Percentiles rank a stretch among this genome's conserved stretches.
phyloP scores from a whole-genome alignment of 2,329 filamentous ascomycete species.

The Ramularia endophylla region DNA sequence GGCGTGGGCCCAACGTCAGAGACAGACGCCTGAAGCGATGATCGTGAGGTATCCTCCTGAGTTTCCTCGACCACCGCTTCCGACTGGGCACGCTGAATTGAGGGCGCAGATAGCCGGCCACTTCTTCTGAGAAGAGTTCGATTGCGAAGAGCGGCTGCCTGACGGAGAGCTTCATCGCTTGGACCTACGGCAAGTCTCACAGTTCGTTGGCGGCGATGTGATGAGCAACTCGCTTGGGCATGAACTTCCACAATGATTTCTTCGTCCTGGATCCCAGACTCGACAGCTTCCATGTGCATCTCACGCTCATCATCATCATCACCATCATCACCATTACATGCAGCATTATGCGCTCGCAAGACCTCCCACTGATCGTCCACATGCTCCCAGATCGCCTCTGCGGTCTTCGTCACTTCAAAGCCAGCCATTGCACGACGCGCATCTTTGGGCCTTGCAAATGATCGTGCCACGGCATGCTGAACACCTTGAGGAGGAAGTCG shows the following conservation, averaged over 20 bases:
- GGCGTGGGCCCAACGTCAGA: conserved; percentile 18
- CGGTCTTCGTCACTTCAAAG: conserved; percentile 3
- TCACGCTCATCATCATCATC: background rate
- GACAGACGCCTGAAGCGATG: conserved; percentile 3
- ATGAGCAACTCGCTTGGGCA: conserved; percentile 15
- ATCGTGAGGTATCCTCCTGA: conserved; percentile 3
- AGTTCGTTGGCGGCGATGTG: conserved; percentile 9
- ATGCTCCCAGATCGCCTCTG: conserved; percentile 5
- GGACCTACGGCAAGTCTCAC: conserved; percentile 11
- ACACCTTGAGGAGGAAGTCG: conserved; percentile 23
- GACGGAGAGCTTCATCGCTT: conserved; percentile 16
- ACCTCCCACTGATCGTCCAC: conserved; percentile 14
- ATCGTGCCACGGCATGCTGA: conserved; percentile 6
- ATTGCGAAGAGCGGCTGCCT: conserved; percentile 14
- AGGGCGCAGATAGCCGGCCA: background rate
- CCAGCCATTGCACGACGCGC: conserved; percentile 45
- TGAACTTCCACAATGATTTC: conserved; percentile 8
- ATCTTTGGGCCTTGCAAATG: conserved; percentile 43
- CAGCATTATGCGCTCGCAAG: conserved; percentile 2
- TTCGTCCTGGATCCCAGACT: conserved; percentile 1
- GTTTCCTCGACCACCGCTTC: conserved; percentile 10
- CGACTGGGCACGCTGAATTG: background rate
- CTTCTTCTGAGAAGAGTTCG: conserved; percentile 2
- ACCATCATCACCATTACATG: background rate
- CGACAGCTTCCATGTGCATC: background rate